These are phyloP conservation scores for Plectosphaerella sp. DNA, from an alignment of 2,329 filamentous ascomycete species.

Conservation along the genomic window DNA sequence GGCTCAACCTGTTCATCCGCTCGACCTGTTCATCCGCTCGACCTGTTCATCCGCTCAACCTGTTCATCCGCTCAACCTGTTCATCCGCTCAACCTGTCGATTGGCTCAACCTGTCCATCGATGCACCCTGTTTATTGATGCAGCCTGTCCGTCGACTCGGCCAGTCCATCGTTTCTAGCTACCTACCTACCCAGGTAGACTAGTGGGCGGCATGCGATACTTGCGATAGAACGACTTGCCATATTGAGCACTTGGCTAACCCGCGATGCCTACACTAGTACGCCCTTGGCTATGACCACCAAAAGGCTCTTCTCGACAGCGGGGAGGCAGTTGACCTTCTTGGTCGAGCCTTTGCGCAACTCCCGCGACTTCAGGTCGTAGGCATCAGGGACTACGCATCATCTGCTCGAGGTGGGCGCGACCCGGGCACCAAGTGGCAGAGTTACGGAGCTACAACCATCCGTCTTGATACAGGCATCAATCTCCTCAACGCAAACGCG, in stretches of 20 bases:
- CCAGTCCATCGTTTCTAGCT: too few relatives aligned
- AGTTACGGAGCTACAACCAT: slow-evolving; percentile 49
- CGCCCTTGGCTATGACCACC: slow-evolving; percentile 17
- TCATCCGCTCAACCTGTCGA: slow-evolving; percentile 1
- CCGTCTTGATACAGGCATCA: slow-evolving; percentile 24
- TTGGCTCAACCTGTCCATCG: background rate
- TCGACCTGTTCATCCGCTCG: slow-evolving; percentile 2
- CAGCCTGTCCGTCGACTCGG: background rate
- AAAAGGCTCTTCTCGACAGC: slow-evolving; percentile 26
- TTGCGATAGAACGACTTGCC: too few relatives aligned
- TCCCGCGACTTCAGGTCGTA: slow-evolving; percentile 40
- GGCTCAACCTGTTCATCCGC: background rate
- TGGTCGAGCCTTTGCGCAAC: slow-evolving; percentile 47
- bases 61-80: background rate
- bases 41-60: too few relatives aligned
- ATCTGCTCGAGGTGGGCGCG: slow-evolving; percentile 37
- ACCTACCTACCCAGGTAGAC: too few relatives aligned
- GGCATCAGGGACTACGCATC: slow-evolving; percentile 58
- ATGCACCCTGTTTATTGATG: background rate
- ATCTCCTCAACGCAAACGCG: slow-evolving; percentile 6
- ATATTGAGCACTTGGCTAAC: too few relatives aligned
- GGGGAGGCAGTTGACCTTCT: slow-evolving; percentile 51
- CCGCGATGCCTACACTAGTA: background rate
- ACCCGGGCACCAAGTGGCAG: slow-evolving; percentile 39
- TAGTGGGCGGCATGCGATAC: too few relatives aligned